Base-by-base conservation (phyloP, 305 asterid species). In the Rubia balearica region DNA sequence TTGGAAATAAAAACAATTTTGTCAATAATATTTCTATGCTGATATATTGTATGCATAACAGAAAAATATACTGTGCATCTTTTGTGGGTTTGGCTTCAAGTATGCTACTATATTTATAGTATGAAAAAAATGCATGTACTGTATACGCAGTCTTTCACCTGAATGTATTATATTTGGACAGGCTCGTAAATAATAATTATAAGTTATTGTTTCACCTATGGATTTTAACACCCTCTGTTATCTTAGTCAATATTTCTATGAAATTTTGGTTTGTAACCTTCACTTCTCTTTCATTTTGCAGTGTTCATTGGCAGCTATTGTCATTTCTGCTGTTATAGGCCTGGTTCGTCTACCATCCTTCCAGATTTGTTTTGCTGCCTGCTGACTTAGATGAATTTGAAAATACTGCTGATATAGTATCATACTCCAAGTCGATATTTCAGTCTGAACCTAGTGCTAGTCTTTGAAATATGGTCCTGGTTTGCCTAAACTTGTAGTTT, bases 291-390 rank as follows among this genome's bases (percentile, higher is more conserved):
- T 85, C 71, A 59, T 82, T 80, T 78, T 75, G 83, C 96, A 94
- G 99, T 85, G 95, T 82, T 86, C 80, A 66, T 86, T 94, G 75
- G 99, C 99, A 75, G 98, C 99, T 68, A 91, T 94, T 61, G 99
- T 94, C 79, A 87, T 94, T 78, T 86, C 99, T 69, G 99, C 99
- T 81, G 99, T 94, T 74, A 78, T 89, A 77, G 99, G 99, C 80
- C 89, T 94, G 96, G 99, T 94, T 81, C 80, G 96, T 79, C 41
- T 68, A 63, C 65, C 71, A 57, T 74, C 70, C 65, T 71, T 74
- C 69, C 43, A 48, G 43, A 68, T 56, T 67, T 53, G 7, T 14
- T 61, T 16, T 61, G 48, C 59, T 75, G 33, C 74, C 59, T 69
- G 36, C 43, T 68, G 64, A 46, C 75, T 71, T 6, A 27, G 51